Percentiles rank a stretch among this genome's conserved stretches.
Evolutionary conservation across 345 rosid species (phyloP).

Genomic region (Isatis tinctoria): DNA sequence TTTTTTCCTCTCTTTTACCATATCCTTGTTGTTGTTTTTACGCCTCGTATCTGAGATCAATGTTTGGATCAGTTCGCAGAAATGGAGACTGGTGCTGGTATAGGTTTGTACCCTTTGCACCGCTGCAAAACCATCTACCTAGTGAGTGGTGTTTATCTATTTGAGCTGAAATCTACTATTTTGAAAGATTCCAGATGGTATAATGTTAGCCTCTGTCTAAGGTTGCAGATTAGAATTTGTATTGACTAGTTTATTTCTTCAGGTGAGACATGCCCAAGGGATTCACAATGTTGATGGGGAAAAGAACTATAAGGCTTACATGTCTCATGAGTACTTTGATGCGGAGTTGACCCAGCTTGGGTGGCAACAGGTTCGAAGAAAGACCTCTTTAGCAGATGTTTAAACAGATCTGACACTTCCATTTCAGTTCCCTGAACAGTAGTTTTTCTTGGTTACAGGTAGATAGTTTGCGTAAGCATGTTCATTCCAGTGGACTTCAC

Average conservation of each 20-base stretch:
- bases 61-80: slow-evolving; percentile 43
- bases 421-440: background rate
- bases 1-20: background rate
- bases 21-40: background rate
- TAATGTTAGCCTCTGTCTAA: slow-evolving; percentile 10
- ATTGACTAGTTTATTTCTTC: slow-evolving; percentile 27
- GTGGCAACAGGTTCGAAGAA: slow-evolving; percentile 68
- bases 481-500: slow-evolving; percentile 60
- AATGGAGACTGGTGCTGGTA: slow-evolving; percentile 65
- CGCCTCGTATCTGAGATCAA: background rate
- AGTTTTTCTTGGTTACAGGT: slow-evolving; percentile 46
- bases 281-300: slow-evolving; percentile 97
- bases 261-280: slow-evolving; percentile 99
- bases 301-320: slow-evolving; percentile 73
- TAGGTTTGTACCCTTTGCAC: slow-evolving; percentile 81
- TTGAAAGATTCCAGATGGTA: slow-evolving; percentile 41
- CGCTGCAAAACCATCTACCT: slow-evolving; percentile 93
- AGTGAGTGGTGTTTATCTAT: slow-evolving; percentile 52
- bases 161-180: slow-evolving; percentile 3
- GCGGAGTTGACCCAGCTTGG: slow-evolving; percentile 89
- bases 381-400: background rate
- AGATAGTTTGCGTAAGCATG: slow-evolving; percentile 84
- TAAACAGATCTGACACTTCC: background rate
- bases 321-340: slow-evolving; percentile 86
- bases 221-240: background rate